Conservation (phyloP, 192 early-diverging fungal genomes). For the Phycomyces blakesleeanus region DNA sequence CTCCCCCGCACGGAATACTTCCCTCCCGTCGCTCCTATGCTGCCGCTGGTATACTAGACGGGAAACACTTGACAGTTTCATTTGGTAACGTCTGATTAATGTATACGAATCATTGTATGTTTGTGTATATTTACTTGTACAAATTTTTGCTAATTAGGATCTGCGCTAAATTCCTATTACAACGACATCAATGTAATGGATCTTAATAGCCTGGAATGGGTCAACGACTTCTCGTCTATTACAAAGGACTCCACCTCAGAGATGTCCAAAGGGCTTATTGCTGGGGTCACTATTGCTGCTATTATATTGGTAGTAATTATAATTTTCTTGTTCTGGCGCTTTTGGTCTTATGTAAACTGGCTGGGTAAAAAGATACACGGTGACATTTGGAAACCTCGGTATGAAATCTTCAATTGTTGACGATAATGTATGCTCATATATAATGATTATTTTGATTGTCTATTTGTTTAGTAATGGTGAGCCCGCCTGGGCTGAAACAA, state of each 20-base stretch:
- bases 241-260: background rate
- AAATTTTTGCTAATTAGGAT: conserved; percentile 5
- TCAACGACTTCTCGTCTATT: conserved; percentile 11
- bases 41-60: conserved; percentile 22
- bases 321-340: conserved; percentile 27
- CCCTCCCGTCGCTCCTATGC: conserved; percentile 30
- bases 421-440: background rate
- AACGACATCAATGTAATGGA: conserved; percentile 31
- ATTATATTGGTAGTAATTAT: conserved; percentile 24
- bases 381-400: conserved; percentile 37
- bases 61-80: conserved; percentile 20
- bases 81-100: conserved; percentile 25
- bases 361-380: conserved; percentile 23
- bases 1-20: conserved; percentile 17
- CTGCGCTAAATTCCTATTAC: conserved; percentile 26
- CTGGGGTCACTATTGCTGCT: conserved; percentile 31
- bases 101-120: no score
- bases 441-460: background rate
- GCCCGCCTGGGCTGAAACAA: conserved; percentile 36
- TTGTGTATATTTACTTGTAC: background rate
- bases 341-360: conserved; percentile 27
- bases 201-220: conserved; percentile 12
- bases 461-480: conserved; percentile 29
- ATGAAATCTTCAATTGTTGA: background rate
- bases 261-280: conserved; percentile 17